These are phyloP conservation scores for Aspergillus awamori DNA, from an alignment of 2,329 filamentous ascomycete genomes.

Conservation along the genomic window DNA sequence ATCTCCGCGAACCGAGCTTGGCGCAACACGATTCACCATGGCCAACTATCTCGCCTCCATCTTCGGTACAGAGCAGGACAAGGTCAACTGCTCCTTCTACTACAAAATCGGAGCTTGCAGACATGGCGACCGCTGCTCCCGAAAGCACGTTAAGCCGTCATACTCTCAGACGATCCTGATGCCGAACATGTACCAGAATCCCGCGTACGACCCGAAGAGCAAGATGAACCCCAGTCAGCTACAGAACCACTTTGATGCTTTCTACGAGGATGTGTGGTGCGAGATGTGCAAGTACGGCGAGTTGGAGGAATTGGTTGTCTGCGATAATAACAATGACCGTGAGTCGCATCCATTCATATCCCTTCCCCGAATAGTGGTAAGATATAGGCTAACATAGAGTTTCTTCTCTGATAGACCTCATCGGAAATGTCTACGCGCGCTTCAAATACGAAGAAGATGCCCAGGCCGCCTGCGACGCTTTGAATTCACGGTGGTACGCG, in stretches of 20 bases:
- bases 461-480: conserved; percentile 87
- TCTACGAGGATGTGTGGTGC: conserved; percentile 99
- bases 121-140: conserved; percentile 95
- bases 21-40: conserved; percentile 57
- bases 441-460: conserved; percentile 99
- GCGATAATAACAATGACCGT: conserved; percentile 99
- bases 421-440: conserved; percentile 97
- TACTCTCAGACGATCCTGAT: conserved; percentile 98
- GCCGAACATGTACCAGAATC: conserved; percentile 98
- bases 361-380: not conserved
- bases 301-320: conserved; percentile 95
- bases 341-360: conserved; percentile 41
- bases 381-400: conserved; percentile 18
- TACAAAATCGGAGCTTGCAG: conserved; percentile 99
- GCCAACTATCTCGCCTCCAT: conserved; percentile 99
- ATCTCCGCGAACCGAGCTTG: not conserved
- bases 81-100: conserved; percentile 99
- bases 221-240: conserved; percentile 96
- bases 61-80: conserved; percentile 99
- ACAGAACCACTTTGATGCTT: conserved; percentile 99
- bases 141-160: conserved; percentile 98
- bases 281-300: conserved; percentile 99
- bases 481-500: conserved; percentile 96
- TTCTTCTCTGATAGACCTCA: conserved; percentile 65
- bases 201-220: conserved; percentile 92